These are phyloP conservation scores for Trichoderma arundinaceum DNA, from an alignment of 2,329 filamentous ascomycete species.

Conservation along the genomic window DNA sequence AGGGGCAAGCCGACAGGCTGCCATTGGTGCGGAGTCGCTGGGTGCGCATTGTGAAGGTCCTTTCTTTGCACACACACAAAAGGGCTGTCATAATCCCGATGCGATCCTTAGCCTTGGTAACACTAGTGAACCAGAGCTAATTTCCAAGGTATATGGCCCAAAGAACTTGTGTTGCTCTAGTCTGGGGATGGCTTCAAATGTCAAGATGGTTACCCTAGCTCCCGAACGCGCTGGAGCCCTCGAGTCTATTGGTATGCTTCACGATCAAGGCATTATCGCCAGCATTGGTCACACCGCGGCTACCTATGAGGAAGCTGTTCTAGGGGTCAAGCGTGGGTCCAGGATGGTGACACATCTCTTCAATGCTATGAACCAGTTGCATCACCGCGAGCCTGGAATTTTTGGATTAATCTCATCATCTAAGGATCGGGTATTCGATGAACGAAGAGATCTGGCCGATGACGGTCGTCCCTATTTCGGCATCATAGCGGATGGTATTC, in stretches of 20 bases:
- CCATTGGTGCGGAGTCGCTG: background rate
- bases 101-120: slow-evolving; percentile 4
- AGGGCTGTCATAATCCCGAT: background rate
- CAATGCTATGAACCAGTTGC: slow-evolving; percentile 5
- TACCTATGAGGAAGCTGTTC: slow-evolving; percentile 7
- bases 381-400: slow-evolving; percentile 1
- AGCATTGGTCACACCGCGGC: slow-evolving; percentile 1
- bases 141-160: background rate
- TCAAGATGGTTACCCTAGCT: slow-evolving; percentile 2
- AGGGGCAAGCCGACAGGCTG: background rate
- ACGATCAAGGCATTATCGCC: background rate
- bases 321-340: background rate
- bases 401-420: background rate
- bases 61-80: background rate
- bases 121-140: background rate
- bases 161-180: background rate
- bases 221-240: background rate
- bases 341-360: slow-evolving; percentile 3
- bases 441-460: slow-evolving; percentile 2
- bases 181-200: background rate
- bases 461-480: slow-evolving; percentile 3
- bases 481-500: slow-evolving; percentile 1
- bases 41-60: slow-evolving; percentile 2
- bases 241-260: background rate
- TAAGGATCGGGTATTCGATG: background rate